Evolutionary conservation across 345 rosid genomes (phyloP).

Genomic region (Aegle marmelos): DNA sequence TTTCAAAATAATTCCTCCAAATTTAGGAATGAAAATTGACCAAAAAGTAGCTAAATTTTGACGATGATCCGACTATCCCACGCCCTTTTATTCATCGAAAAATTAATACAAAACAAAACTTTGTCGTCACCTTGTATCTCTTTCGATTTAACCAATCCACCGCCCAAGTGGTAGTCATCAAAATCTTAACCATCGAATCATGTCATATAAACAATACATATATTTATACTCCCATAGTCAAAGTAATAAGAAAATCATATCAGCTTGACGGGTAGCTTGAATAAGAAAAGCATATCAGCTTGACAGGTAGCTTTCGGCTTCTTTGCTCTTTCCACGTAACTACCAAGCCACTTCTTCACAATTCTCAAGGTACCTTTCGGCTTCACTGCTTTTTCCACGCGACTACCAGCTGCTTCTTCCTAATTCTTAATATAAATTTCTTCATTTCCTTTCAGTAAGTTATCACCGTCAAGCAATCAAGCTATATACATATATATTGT

Average conservation of each 20-base stretch:
- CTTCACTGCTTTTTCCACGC: neutral
- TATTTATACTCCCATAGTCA: neutral
- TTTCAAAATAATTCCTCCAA: neutral
- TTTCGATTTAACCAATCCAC: neutral
- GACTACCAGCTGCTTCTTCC: no score
- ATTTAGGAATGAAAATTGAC: neutral
- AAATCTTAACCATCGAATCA: neutral
- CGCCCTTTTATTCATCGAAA: neutral
- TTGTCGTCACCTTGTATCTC: neutral
- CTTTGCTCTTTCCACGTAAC: neutral
- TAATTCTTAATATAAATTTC: neutral
- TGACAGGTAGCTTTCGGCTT: neutral
- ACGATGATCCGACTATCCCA: neutral
- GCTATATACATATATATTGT: neutral
- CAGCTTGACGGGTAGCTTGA: no score
- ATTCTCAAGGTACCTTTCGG: neutral
- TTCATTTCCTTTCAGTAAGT: neutral
- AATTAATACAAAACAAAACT: no score
- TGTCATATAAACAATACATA: no score
- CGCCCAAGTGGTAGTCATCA: neutral
- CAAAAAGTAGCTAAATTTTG: neutral
- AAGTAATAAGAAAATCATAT: neutral
- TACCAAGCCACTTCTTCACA: no score
- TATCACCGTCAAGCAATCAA: neutral
- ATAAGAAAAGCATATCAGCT: neutral